Conservation (phyloP, 2,329 filamentous ascomycete species). For the Bisporella sp. region DNA sequence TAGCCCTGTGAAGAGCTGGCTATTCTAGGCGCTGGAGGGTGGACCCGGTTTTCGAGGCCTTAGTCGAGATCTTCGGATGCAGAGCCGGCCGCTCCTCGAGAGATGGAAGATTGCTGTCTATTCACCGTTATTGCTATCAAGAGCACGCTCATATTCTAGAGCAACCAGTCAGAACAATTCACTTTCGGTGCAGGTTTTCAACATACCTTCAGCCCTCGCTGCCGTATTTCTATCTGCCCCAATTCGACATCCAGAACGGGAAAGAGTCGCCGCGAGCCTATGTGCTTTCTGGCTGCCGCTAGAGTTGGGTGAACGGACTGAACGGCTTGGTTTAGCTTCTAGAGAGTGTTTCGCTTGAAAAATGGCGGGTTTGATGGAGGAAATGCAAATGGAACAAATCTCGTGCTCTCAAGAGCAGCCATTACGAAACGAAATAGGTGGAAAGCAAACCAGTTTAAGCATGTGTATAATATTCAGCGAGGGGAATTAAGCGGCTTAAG, state of each 20-base stretch:
- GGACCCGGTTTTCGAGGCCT: constrained; percentile 4
- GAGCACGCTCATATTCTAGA: not conserved
- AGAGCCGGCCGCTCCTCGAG: constrained; percentile 6
- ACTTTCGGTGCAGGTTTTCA: constrained; percentile 7
- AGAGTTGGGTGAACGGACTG: constrained; percentile 3
- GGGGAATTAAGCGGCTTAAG: constrained; percentile 2
- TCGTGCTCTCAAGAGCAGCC: not conserved
- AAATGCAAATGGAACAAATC: constrained; percentile 3
- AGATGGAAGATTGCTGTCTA: constrained; percentile 9
- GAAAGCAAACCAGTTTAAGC: not conserved
- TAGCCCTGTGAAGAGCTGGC: constrained; percentile 7
- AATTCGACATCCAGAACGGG: constrained; percentile 9
- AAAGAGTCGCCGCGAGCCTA: constrained; percentile 5
- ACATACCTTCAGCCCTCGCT: constrained; percentile 11
- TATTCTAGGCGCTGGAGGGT: constrained; percentile 9
- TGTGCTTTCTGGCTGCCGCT: constrained; percentile 8
- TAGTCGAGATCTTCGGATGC: constrained; percentile 8
- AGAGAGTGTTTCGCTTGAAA: constrained; percentile 7
- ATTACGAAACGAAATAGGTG: too few relatives aligned
- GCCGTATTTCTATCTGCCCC: constrained; percentile 10
- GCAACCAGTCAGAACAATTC: constrained; percentile 7
- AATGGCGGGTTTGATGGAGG: constrained; percentile 3
- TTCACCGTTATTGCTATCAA: constrained; percentile 2
- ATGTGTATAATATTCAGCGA: not conserved
- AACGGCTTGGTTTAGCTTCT: constrained; percentile 7